Percentiles rank a stretch among this genome's conserved stretches.
These are phyloP conservation scores for Globisporangium polare DNA, from an alignment of 352 stramenopile species.

Conservation along the genomic window DNA sequence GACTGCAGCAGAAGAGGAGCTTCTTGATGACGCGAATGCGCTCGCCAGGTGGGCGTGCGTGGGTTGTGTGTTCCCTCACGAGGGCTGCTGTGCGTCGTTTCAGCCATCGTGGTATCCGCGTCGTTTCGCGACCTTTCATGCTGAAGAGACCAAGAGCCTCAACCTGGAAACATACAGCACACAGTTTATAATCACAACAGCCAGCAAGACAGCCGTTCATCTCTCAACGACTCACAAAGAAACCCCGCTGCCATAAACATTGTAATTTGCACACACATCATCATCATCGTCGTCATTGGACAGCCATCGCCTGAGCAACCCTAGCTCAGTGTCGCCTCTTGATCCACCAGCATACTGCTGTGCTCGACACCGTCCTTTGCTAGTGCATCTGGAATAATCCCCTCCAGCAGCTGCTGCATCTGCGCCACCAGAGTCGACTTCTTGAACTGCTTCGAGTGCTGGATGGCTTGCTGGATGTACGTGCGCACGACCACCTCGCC, in stretches of 20 bases:
- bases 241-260: not conserved
- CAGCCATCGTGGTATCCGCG: slow-evolving; percentile 17
- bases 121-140: slow-evolving; percentile 49
- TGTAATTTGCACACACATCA: slow-evolving; percentile 9
- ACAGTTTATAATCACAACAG: not conserved
- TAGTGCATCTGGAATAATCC: slow-evolving; percentile 42
- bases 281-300: not conserved
- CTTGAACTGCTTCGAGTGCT: slow-evolving; percentile 62
- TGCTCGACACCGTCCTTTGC: slow-evolving; percentile 28
- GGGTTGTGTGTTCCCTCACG: not conserved
- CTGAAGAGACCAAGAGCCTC: not conserved
- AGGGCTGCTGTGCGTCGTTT: slow-evolving; percentile 2
- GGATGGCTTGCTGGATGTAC: slow-evolving; percentile 71
- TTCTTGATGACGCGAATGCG: no score
- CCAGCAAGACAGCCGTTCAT: not conserved
- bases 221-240: not conserved
- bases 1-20: no score
- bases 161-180: not conserved
- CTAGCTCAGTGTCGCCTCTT: slow-evolving; percentile 1
- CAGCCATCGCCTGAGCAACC: not conserved
- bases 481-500: slow-evolving; percentile 52
- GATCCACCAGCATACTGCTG: slow-evolving; percentile 3
- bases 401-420: slow-evolving; percentile 36
- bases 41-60: not conserved
- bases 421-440: slow-evolving; percentile 52